These are phyloP conservation scores for Aspergillus tanneri DNA, from an alignment of 2,329 filamentous ascomycete genomes.

Conservation along the genomic window DNA sequence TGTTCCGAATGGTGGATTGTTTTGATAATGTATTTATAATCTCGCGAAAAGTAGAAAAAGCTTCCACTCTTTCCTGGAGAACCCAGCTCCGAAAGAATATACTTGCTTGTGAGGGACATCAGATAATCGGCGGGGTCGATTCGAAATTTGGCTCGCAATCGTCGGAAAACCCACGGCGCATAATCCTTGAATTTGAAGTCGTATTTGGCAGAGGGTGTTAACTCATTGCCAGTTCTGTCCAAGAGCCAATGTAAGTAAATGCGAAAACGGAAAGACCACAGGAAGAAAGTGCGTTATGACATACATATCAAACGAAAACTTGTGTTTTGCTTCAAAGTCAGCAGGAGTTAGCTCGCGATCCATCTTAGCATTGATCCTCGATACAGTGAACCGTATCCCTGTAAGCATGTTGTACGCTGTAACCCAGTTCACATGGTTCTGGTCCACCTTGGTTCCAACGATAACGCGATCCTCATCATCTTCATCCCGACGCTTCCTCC, in stretches of 20 bases:
- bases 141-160: slow-evolving; percentile 80
- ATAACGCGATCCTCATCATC: slow-evolving; percentile 88
- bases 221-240: slow-evolving; percentile 82
- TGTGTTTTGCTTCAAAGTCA: slow-evolving; percentile 92
- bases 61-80: slow-evolving; percentile 97
- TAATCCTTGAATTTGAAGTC: slow-evolving; percentile 99
- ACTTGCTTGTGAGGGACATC: slow-evolving; percentile 97
- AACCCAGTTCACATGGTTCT: slow-evolving; percentile 95
- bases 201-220: slow-evolving; percentile 97
- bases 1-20: slow-evolving; percentile 92
- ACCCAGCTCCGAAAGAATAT: slow-evolving; percentile 94
- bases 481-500: slow-evolving; percentile 78
- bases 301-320: slow-evolving; percentile 98
- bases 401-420: slow-evolving; percentile 99
- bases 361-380: slow-evolving; percentile 93
- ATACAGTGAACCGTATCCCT: slow-evolving; percentile 95
- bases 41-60: slow-evolving; percentile 98
- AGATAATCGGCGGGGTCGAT: slow-evolving; percentile 96
- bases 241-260: slow-evolving; percentile 21
- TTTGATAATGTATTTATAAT: slow-evolving; percentile 99
- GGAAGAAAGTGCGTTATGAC: slow-evolving; percentile 27
- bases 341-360: slow-evolving; percentile 84
- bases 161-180: slow-evolving; percentile 98
- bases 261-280: neutral
- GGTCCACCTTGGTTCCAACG: slow-evolving; percentile 95